A percentile compares a stretch with the other conserved stretches of the same genome.
Evolutionary conservation across 257 asterid genomes (phyloP).

Genomic region (Pogostemon cablin): DNA sequence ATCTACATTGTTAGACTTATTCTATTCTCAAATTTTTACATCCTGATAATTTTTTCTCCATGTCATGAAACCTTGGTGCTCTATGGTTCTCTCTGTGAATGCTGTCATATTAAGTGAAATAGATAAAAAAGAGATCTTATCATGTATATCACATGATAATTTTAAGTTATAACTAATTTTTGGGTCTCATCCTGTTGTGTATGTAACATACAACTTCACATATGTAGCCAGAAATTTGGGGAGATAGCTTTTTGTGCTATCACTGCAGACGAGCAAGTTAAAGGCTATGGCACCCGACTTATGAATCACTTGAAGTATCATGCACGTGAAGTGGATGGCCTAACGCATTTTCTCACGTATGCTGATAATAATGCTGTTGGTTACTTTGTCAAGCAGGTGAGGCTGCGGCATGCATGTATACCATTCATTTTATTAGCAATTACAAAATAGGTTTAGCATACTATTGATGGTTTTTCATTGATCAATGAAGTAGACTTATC

Average conservation of each 20-base stretch:
- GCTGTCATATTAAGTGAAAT: slow-evolving; percentile 3
- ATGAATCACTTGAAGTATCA: slow-evolving; percentile 97
- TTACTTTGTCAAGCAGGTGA: slow-evolving; percentile 96
- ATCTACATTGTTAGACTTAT: background rate
- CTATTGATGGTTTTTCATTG: slow-evolving; percentile 17
- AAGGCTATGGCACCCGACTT: slow-evolving; percentile 97
- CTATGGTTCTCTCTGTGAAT: slow-evolving; percentile 19
- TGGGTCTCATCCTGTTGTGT: slow-evolving; percentile 10
- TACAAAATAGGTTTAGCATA: slow-evolving; percentile 23
- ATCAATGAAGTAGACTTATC: slow-evolving; percentile 26
- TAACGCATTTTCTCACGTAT: slow-evolving; percentile 94
- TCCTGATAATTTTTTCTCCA: slow-evolving; percentile 13
- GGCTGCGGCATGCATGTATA: slow-evolving; percentile 24
- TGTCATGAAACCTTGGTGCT: slow-evolving; percentile 17
- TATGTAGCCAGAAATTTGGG: slow-evolving; percentile 91
- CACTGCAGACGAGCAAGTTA: slow-evolving; percentile 96
- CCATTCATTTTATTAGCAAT: slow-evolving; percentile 14
- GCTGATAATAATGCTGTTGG: slow-evolving; percentile 99
- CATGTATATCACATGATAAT: slow-evolving; percentile 10
- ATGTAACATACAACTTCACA: slow-evolving; percentile 26
- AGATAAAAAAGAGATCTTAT: background rate
- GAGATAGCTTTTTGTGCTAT: slow-evolving; percentile 99
- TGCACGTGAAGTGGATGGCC: slow-evolving; percentile 96
- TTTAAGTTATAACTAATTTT: slow-evolving; percentile 8
- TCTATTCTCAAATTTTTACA: slow-evolving; percentile 18